Evolutionary conservation across 768 basidiomycete species (phyloP), one percentile per base, ranked within the genome.

Genomic region (Trametes maxima): DNA sequence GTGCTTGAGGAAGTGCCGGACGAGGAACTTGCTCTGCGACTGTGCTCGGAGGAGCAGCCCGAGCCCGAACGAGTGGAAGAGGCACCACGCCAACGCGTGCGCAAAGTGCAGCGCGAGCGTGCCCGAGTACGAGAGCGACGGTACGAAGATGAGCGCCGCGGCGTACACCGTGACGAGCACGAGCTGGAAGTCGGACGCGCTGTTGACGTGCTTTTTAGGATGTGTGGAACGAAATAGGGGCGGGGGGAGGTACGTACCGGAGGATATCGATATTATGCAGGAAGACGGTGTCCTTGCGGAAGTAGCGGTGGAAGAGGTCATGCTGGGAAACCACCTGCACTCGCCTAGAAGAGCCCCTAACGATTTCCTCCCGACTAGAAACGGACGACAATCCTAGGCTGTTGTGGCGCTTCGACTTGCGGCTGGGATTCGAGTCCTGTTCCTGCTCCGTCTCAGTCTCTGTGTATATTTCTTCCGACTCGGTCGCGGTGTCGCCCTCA

Each of bases 1-100:
- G 69, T 98, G 87, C 79, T 96, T 94, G 68, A 97, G 75, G 71
- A 90, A 98, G 73, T 99, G 97, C 65, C 94, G 78, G 25, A 98
- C 97, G 40, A 98, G 76, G 78, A 90, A 97, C 73, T 95, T 95
- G 72, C 76, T 84, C 72, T 87, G 81, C 66, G 90, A 89, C 74
- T 99, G 97, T 1, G 88, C 91, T 21, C 85, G 85, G 42, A 99
- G 80, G 17, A 96, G 78, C 40, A 89, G 74, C 0, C 97, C 97
- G 16, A 98, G 82, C 0, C 90, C 95, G 64, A 95, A 84, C 35
- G 88, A 90, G 73, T 98, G 94, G 76, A 97, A 86, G 45, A 89
- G 71, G 52, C 90, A 86, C 96, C 97, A 99, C 1, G 77, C 70
- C 12, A 94, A 76, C 0, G 97, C 91, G 66, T 99, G 95, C 0